A percentile compares a stretch with the other conserved stretches of the same genome.
phyloP scores from a whole-genome alignment of 768 basidiomycete genomes.

The Lactifluus volemus region DNA sequence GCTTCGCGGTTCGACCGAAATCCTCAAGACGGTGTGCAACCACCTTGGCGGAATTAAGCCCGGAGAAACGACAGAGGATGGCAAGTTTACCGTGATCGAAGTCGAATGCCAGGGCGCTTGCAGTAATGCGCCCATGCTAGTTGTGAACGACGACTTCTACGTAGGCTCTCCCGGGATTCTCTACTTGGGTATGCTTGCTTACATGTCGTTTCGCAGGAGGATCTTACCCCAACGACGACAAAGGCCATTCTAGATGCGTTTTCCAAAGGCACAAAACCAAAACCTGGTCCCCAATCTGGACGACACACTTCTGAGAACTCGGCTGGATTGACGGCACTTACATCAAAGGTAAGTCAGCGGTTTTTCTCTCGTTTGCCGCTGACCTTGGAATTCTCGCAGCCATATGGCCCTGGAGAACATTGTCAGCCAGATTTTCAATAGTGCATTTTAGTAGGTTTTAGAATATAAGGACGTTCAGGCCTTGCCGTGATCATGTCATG shows the following conservation, averaged over 20 bases:
- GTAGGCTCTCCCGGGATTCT: slow-evolving; percentile 32
- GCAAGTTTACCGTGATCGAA: slow-evolving; percentile 95
- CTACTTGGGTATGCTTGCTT: slow-evolving; percentile 15
- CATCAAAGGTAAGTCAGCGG: slow-evolving; percentile 48
- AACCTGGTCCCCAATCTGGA: slow-evolving; percentile 88
- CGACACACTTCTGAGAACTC: slow-evolving; percentile 89
- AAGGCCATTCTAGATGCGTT: slow-evolving; percentile 76
- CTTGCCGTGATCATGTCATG: background rate
- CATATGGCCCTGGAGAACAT: slow-evolving; percentile 88
- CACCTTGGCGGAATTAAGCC: slow-evolving; percentile 80
- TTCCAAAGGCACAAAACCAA: slow-evolving; percentile 74
- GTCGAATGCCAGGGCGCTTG: slow-evolving; percentile 99
- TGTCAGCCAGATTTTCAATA: slow-evolving; percentile 81
- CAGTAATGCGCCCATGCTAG: slow-evolving; percentile 97
- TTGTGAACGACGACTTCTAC: slow-evolving; percentile 94
- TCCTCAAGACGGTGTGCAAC: slow-evolving; percentile 72
- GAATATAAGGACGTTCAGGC: background rate
- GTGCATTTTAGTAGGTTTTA: background rate
- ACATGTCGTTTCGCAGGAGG: slow-evolving; percentile 47
- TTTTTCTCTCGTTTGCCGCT: slow-evolving; percentile 8
- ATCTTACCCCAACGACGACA: slow-evolving; percentile 67
- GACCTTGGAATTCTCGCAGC: slow-evolving; percentile 36
- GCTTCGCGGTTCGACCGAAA: slow-evolving; percentile 85
- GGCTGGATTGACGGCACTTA: slow-evolving; percentile 75
- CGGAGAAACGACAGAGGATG: slow-evolving; percentile 90